A percentile compares a stretch with the other conserved stretches of the same genome.
Conservation (phyloP, 2,329 filamentous ascomycete genomes). For the Shiraia bambusicola region DNA sequence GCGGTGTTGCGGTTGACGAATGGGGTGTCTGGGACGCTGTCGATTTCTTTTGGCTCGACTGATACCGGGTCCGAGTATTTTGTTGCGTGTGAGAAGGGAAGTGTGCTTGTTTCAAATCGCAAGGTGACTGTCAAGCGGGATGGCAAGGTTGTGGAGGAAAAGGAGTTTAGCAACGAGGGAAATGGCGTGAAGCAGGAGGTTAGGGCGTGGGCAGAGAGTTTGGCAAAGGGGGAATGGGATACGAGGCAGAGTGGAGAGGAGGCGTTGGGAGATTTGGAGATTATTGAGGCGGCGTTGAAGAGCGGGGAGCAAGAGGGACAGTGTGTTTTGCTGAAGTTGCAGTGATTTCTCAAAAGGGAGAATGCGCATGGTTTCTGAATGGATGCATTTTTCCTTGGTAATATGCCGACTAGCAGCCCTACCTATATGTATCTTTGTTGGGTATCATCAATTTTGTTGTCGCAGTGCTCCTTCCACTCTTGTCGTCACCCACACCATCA, state of each 20-base stretch:
- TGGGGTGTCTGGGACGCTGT: conserved; percentile 59
- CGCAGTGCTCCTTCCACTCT: too few species aligned
- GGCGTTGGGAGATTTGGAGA: conserved; percentile 62
- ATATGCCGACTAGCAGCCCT: too few species aligned
- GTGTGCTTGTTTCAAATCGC: conserved; percentile 53
- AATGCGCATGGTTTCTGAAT: too few species aligned
- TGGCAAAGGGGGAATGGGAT: conserved; percentile 53
- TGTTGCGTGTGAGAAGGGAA: conserved; percentile 60
- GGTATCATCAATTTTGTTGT: too few species aligned
- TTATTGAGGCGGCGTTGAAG: conserved; percentile 49
- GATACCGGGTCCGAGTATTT: conserved; percentile 58
- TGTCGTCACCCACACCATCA: too few species aligned
- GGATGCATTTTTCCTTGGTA: too few species aligned
- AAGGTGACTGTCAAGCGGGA: conserved; percentile 33
- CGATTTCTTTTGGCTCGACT: conserved; percentile 60
- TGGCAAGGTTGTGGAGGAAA: conserved; percentile 37
- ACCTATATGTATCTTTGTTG: too few species aligned
- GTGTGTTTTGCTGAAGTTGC: conserved; percentile 23
- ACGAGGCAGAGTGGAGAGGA: conserved; percentile 58
- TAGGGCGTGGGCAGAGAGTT: conserved; percentile 59
- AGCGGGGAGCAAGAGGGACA: conserved; percentile 45
- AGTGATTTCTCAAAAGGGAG: conserved; percentile 1
- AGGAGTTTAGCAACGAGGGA: conserved; percentile 52
- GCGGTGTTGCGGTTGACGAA: conserved; percentile 57
- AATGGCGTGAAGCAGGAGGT: conserved; percentile 62